phyloP scores from a whole-genome alignment of 2,329 filamentous ascomycete species.

The Diplodia mutila region DNA sequence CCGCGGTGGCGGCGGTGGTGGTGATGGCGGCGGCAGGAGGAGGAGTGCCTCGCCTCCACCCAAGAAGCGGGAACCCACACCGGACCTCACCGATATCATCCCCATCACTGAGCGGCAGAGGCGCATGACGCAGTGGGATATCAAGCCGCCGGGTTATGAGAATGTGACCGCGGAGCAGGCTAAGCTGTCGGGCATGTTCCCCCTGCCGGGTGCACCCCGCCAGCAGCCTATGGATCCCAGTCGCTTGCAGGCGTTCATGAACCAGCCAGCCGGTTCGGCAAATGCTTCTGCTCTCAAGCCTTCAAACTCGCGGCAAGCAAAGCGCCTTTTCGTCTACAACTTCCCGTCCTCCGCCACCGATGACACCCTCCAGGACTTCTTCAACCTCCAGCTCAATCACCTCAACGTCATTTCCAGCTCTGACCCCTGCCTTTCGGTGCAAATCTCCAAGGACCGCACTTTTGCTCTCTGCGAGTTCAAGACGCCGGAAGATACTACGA shows the following conservation, averaged over 20 bases:
- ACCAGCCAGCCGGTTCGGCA: constrained; percentile 73
- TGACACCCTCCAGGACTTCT: constrained; percentile 78
- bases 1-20: constrained; percentile 49
- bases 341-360: constrained; percentile 74
- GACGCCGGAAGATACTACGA: constrained; percentile 81
- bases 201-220: constrained; percentile 89
- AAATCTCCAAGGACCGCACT: constrained; percentile 75
- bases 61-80: constrained; percentile 93
- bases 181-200: constrained; percentile 98
- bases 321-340: constrained; percentile 87
- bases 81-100: constrained; percentile 86
- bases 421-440: constrained; percentile 83
- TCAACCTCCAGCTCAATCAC: constrained; percentile 97
- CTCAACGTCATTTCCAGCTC: constrained; percentile 83
- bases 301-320: constrained; percentile 89
- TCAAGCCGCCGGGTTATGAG: constrained; percentile 97
- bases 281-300: constrained; percentile 84
- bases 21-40: constrained; percentile 61
- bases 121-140: constrained; percentile 97
- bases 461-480: constrained; percentile 94
- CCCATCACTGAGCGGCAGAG: constrained; percentile 84
- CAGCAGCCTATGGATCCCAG: constrained; percentile 95
- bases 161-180: constrained; percentile 98
- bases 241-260: constrained; percentile 94
- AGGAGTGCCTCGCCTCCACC: constrained; percentile 77